phyloP scores from a whole-genome alignment of 805 yeast species.

The Nakazawaea ernobii region DNA sequence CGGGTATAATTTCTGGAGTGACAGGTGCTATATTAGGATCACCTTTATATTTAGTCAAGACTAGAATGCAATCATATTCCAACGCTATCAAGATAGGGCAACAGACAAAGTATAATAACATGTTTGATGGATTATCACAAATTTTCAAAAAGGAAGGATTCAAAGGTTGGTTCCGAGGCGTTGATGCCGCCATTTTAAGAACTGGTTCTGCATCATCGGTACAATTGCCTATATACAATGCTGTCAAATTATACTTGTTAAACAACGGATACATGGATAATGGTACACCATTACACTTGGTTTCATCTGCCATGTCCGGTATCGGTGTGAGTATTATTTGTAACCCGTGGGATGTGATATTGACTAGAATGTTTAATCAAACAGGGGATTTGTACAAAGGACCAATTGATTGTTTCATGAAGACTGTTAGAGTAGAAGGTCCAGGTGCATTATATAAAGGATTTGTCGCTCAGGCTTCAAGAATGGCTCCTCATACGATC shows the following conservation, averaged over 20 bases:
- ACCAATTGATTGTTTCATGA: constrained; percentile 81
- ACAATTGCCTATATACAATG: constrained; percentile 86
- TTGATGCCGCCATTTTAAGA: constrained; percentile 89
- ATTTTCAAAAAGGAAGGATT: constrained; percentile 67
- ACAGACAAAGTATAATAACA: constrained; percentile 79
- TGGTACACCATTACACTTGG: constrained; percentile 66
- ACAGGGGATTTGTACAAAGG: constrained; percentile 82
- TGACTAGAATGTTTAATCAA: constrained; percentile 94
- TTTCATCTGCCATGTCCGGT: constrained; percentile 76
- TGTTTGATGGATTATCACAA: constrained; percentile 59
- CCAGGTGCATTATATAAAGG: constrained; percentile 86
- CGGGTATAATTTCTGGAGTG: constrained; percentile 83
- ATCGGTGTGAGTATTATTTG: constrained; percentile 89
- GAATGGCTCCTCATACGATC: constrained; percentile 95
- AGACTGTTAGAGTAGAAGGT: constrained; percentile 85
- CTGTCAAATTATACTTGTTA: constrained; percentile 59
- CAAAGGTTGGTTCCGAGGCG: constrained; percentile 79
- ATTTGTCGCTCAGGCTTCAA: constrained; percentile 83
- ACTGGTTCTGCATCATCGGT: constrained; percentile 96
- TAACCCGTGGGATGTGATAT: constrained; percentile 96
- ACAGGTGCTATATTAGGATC: constrained; percentile 89
- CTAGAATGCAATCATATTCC: constrained; percentile 94
- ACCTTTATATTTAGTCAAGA: constrained; percentile 88
- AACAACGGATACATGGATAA: constrained; percentile 48
- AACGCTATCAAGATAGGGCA: constrained; percentile 67